Evolutionary conservation across 2,329 filamentous ascomycete species (phyloP), one percentile per base, ranked within the genome.

Genomic region (Stagonosporopsis cucurbitacearum): DNA sequence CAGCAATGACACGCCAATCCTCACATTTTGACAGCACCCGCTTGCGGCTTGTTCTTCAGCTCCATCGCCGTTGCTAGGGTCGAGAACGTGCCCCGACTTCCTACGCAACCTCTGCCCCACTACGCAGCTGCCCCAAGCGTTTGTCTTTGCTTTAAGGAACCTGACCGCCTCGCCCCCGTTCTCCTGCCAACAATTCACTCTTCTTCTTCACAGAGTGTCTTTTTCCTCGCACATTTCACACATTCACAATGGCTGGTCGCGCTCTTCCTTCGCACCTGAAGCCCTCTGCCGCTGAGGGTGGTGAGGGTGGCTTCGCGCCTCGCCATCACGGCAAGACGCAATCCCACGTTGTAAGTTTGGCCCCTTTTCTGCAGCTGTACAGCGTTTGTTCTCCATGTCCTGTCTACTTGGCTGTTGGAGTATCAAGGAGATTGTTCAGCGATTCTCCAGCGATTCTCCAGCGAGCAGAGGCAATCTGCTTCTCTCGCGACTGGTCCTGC

Each of bases 211-310:
- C 45, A 52, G 54, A 52, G 54, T 57, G 49, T 49, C 57, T 54
- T 49, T 54, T 36, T 33, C 54, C 28, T 42, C 30, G 50, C 48
- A 52, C 45, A 56, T 30, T n/a, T n/a, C 42, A 37, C 23, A 55
- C 50, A 49, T 25, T 70, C 64, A 80, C 67, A 69, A 94, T 94
- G 89, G 87, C 90, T 63, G 83, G 86, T 72, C 81, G 82, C 67
- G 90, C 91, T 63, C 81, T 97, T 69, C 92, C 93, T 63, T 83
- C 90, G 39, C 94, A 96, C 83, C 84, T 97, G 71, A 94, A 92
- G 84, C 84, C 87, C 60, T 78, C 79, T 57, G 65, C 70, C 33
- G 73, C 73, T 33, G 68, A 62, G 33, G 73, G 71, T 57, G 79
- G 75, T 62, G 74, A 71, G 53, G 65, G 66, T 39, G 79, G 75